These are phyloP conservation scores for Penicillium nordicum DNA, from an alignment of 2,329 filamentous ascomycete genomes.

Conservation along the genomic window DNA sequence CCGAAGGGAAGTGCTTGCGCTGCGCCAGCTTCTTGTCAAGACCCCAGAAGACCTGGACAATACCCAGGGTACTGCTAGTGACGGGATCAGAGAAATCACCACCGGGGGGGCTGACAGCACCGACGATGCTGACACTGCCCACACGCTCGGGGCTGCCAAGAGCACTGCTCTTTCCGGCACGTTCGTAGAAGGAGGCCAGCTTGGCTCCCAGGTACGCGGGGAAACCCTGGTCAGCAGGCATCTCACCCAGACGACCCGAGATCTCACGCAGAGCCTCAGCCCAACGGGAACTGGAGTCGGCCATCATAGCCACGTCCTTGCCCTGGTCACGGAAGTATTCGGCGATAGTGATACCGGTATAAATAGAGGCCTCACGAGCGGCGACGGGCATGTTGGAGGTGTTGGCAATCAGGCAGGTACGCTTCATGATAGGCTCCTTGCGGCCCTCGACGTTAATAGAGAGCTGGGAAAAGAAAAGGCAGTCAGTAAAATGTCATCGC, in stretches of 20 bases:
- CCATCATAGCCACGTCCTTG: slow-evolving; percentile 99
- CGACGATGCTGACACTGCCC: slow-evolving; percentile 95
- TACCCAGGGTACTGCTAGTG: slow-evolving; percentile 87
- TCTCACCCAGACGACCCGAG: slow-evolving; percentile 96
- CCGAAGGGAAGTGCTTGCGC: slow-evolving; percentile 97
- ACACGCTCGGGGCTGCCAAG: slow-evolving; percentile 84
- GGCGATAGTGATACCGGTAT: slow-evolving; percentile 90
- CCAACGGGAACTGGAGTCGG: slow-evolving; percentile 96
- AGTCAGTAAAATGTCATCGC: slow-evolving; percentile 14
- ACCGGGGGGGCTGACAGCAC: slow-evolving; percentile 92
- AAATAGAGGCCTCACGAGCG: slow-evolving; percentile 96
- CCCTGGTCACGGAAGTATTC: slow-evolving; percentile 98
- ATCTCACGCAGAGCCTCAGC: slow-evolving; percentile 98
- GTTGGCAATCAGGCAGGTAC: slow-evolving; percentile 96
- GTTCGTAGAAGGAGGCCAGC: slow-evolving; percentile 98
- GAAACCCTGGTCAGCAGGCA: slow-evolving; percentile 99
- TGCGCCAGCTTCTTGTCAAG: slow-evolving; percentile 99
- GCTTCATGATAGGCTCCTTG: slow-evolving; percentile 99
- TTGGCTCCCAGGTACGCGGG: slow-evolving; percentile 95
- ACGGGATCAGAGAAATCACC: slow-evolving; percentile 99
- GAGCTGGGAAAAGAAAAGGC: slow-evolving; percentile 50
- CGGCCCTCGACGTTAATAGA: slow-evolving; percentile 91
- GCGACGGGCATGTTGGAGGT: slow-evolving; percentile 99
- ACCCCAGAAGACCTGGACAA: slow-evolving; percentile 99
- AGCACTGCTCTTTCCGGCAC: slow-evolving; percentile 80